A percentile compares a stretch with the other conserved stretches of the same genome.
phyloP scores from a whole-genome alignment of 768 basidiomycete species.

The Kwoniella dejecticola region DNA sequence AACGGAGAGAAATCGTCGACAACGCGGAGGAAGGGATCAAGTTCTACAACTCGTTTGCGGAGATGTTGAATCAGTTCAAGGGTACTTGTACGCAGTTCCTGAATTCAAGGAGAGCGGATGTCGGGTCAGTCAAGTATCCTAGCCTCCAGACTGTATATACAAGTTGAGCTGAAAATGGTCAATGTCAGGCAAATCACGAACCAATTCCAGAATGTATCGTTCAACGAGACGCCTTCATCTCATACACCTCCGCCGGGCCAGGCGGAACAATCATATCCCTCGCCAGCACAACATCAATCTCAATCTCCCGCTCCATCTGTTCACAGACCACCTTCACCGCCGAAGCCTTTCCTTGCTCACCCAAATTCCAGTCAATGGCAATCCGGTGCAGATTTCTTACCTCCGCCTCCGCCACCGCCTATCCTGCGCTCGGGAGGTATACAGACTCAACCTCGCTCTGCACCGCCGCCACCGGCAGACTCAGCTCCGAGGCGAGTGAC shows the following conservation, averaged over 20 bases:
- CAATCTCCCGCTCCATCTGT: neutral
- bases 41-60: slow-evolving; percentile 88
- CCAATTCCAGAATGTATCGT: slow-evolving; percentile 19
- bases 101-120: slow-evolving; percentile 69
- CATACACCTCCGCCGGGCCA: slow-evolving; percentile 9
- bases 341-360: slow-evolving; percentile 39
- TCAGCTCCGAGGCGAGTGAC: slow-evolving; percentile 40
- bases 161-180: neutral
- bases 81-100: slow-evolving; percentile 76
- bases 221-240: slow-evolving; percentile 6
- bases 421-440: slow-evolving; percentile 42
- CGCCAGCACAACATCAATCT: neutral
- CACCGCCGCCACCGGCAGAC: slow-evolving; percentile 17
- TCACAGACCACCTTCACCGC: slow-evolving; percentile 10
- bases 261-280: neutral
- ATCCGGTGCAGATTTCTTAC: slow-evolving; percentile 46
- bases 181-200: slow-evolving; percentile 22
- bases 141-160: neutral
- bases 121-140: slow-evolving; percentile 62
- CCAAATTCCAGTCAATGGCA: slow-evolving; percentile 47
- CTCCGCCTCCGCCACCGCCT: slow-evolving; percentile 51
- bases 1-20: slow-evolving; percentile 77
- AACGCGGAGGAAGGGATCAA: slow-evolving; percentile 89
- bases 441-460: slow-evolving; percentile 20
- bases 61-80: slow-evolving; percentile 71